Evolutionary conservation across 2,329 filamentous ascomycete species (phyloP), one percentile per base, ranked within the genome.

Genomic region (Talaromyces funiculosus): DNA sequence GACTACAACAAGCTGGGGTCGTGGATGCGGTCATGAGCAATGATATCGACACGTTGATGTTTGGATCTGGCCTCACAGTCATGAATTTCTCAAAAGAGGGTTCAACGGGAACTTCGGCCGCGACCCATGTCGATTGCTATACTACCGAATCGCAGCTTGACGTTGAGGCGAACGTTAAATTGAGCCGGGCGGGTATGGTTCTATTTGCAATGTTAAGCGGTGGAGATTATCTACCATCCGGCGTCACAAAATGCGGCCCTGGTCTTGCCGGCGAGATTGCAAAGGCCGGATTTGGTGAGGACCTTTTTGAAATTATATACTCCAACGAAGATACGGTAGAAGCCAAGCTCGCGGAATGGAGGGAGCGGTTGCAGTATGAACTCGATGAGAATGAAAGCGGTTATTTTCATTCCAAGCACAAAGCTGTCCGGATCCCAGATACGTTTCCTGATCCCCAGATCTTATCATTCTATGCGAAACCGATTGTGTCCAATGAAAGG

Each of bases 41-140:
- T 72, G 94, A 99, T 78, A 92, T 97, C 45, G 94, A 99, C 72
- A 94, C 93, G 1, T 84, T 97, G 68, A 97, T 97, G 93, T 97
- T 97, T 76, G 94, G 94, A 1, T 94, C 91, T 64, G 86, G 84
- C 0, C 77, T 85, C 38, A 93, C 89, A 0, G 77, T 97, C 43
- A 84, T 91, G 55, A 93, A 91, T 68, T 97, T 90, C 87, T 90
- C 90, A 0, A 83, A 89, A 3, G 90, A 95, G 70, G 82, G 81
- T 12, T 82, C 81, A 0, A 84, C 81, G 67, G 89, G 88, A 63
- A 79, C 77, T 4, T 59, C 67, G 12, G 78, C 81, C 0, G 90
- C 92, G 0, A 97, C 93, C 0, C 94, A 97, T 69, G 88, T 97
- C 57, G 90, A 88, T 45, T 78, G 95, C 53, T 95, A 96, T 71